Base-by-base conservation (phyloP, 768 basidiomycete species). In the Antrodiella citrinella region DNA sequence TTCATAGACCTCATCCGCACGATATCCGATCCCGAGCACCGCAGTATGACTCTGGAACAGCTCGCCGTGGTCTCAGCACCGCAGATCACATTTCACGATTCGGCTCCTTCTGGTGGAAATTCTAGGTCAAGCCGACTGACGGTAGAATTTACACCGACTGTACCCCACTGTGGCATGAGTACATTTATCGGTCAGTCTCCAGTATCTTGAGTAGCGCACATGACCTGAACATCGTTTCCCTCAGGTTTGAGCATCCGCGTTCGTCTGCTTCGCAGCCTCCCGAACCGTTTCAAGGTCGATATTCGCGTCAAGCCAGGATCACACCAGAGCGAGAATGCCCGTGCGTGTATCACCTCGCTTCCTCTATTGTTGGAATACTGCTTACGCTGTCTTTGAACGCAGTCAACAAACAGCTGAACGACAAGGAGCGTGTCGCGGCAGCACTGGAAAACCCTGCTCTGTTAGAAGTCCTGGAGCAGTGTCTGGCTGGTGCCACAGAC, bases 401-500 rank as follows among this genome's bases (percentile, higher is more conserved):
- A 95, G 96, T 99, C 10, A 99, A 98, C 69, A 97, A 97, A 65
- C 96, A 99, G 61, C 74, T 99, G 26, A 99, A 99, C 60, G 96
- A 99, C 70, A 99, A 99, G 67, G 96, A 99, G 68, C 77, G 96
- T 38, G 96, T 98, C 1, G 93, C 93, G 21, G 96, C 96, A 10
- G 96, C 96, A 1, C 74, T 98, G 44, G 96, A 99, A 67, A 98
- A 98, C 67, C 76, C 81, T 2, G 78, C 85, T 23, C 75, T 99
- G 3, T 64, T 97, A 1, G 85, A 86, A 49, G 90, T 91, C 0
- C 81, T 99, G 9, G 94, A 98, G 64, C 83, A 84, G 25, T 86
- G 84, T 61, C 69, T 89, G 19, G 66, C 69, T 9, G 41, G 41
- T 13, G 47, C 47, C 15, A 62, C 51, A 3, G 53, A 45, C 3